phyloP scores from a whole-genome alignment of 2,329 filamentous ascomycete genomes.

The Zymoseptoria passerinii region DNA sequence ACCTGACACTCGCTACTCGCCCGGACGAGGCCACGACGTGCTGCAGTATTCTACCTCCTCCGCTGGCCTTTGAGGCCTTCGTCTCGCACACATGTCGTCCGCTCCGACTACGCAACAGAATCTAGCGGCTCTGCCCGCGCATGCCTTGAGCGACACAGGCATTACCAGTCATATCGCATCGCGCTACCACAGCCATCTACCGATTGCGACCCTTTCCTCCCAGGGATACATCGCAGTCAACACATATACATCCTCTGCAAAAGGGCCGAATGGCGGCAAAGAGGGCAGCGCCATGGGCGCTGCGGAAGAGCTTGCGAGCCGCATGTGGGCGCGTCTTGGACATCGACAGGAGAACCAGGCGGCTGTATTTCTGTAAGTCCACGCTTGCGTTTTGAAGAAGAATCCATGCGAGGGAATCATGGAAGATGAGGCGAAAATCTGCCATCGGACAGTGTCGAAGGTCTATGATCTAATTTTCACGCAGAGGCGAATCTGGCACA shows the following conservation, averaged over 20 bases:
- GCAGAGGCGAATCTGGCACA: constrained; percentile 85
- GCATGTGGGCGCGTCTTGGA: constrained; percentile 77
- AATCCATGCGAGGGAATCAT: neutral
- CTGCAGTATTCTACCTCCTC: constrained; percentile 8
- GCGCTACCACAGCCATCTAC: constrained; percentile 84
- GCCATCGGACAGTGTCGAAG: neutral
- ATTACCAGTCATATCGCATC: constrained; percentile 74
- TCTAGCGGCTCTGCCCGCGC: constrained; percentile 76
- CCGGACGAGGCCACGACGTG: constrained; percentile 9
- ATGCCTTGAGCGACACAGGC: constrained; percentile 60
- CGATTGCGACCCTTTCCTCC: constrained; percentile 80
- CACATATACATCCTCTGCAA: constrained; percentile 83
- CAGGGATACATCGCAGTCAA: constrained; percentile 89
- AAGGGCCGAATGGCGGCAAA: constrained; percentile 81
- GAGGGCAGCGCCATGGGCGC: constrained; percentile 88
- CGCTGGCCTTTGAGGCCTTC: constrained; percentile 21
- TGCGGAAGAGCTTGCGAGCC: constrained; percentile 81
- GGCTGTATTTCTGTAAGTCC: constrained; percentile 77
- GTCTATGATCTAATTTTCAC: constrained; percentile 9
- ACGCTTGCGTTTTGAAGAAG: neutral
- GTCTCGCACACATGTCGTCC: constrained; percentile 23
- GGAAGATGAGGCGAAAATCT: neutral
- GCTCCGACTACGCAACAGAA: constrained; percentile 70
- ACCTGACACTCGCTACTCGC: neutral
- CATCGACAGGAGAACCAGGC: constrained; percentile 89